Evolutionary conservation across 179 eudicot species (phyloP).

Genomic region (Drosera spatulata): DNA sequence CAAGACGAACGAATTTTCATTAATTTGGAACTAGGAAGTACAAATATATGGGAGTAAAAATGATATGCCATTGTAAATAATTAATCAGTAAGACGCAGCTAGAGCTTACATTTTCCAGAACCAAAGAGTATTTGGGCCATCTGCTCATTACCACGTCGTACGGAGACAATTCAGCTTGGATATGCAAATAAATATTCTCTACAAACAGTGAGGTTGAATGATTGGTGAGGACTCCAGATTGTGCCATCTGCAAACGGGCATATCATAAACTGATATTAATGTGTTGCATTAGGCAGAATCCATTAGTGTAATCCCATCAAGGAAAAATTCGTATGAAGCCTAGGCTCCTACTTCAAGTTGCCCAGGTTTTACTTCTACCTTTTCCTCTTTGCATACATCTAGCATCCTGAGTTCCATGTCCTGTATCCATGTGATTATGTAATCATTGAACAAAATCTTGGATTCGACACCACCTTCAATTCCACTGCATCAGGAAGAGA

Average conservation of each 20-base stretch:
- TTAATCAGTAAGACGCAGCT: not conserved
- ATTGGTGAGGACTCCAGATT: slow-evolving; percentile 62
- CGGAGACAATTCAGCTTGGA: slow-evolving; percentile 40
- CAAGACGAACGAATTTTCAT: not conserved
- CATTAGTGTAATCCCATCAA: too few relatives aligned
- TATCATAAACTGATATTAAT: too few relatives aligned
- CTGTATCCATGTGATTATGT: slow-evolving; percentile 82
- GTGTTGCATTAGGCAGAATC: too few relatives aligned
- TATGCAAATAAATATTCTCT: slow-evolving; percentile 62
- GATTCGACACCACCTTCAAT: slow-evolving; percentile 66
- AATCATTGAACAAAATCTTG: slow-evolving; percentile 47
- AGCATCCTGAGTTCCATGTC: slow-evolving; percentile 67
- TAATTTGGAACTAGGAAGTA: too few relatives aligned
- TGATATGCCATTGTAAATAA: too few relatives aligned
- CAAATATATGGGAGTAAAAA: too few relatives aligned
- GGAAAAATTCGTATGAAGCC: too few relatives aligned
- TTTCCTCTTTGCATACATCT: slow-evolving; percentile 74
- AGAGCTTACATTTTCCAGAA: slow-evolving; percentile 67
- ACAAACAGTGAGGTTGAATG: slow-evolving; percentile 80
- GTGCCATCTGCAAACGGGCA: slow-evolving; percentile 38
- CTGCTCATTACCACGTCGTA: slow-evolving; percentile 72
- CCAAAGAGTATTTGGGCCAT: slow-evolving; percentile 77
- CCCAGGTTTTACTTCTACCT: slow-evolving; percentile 24
- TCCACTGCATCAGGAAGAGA: slow-evolving; percentile 27
- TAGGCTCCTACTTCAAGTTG: too few relatives aligned